Evolutionary conservation across 139 green algal species (phyloP).

Genomic region (Haematococcus sp.): DNA sequence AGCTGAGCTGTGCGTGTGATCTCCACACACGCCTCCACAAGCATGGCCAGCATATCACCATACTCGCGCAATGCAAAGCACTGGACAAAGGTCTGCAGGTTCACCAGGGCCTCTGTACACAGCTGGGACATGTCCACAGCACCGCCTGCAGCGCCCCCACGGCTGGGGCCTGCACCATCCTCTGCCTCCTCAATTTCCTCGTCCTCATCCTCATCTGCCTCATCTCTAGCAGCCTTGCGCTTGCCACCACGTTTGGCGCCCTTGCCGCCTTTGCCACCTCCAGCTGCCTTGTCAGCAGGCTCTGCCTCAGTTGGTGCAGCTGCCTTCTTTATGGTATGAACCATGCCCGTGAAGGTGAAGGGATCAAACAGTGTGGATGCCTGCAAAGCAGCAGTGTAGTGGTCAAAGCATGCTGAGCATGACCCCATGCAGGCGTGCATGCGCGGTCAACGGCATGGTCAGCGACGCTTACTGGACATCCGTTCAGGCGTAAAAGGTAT

Average conservation of each 20-base stretch:
- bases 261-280: not conserved
- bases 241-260: not conserved
- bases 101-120: constrained; percentile 14
- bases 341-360: constrained; percentile 20
- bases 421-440: too few species aligned
- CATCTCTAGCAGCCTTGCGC: constrained; percentile 1
- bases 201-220: not conserved
- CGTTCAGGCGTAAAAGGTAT: too few species aligned
- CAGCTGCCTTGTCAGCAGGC: not conserved
- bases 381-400: constrained; percentile 4
- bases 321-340: constrained; percentile 19
- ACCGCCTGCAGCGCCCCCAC: constrained; percentile 2
- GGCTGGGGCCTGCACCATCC: not conserved
- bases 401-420: too few species aligned
- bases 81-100: constrained; percentile 2
- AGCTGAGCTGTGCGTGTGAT: not conserved
- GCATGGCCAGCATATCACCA: not conserved
- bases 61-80: not conserved
- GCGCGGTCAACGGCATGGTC: too few species aligned
- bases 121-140: constrained; percentile 1
- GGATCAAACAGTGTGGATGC: constrained; percentile 26
- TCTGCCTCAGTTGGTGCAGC: not conserved
- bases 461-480: too few species aligned
- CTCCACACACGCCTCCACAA: constrained; percentile 7
- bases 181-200: constrained; percentile 1